Evolutionary conservation across 2,329 filamentous ascomycete species (phyloP), one percentile per base, ranked within the genome.

Genomic region (Polychaeton citri): DNA sequence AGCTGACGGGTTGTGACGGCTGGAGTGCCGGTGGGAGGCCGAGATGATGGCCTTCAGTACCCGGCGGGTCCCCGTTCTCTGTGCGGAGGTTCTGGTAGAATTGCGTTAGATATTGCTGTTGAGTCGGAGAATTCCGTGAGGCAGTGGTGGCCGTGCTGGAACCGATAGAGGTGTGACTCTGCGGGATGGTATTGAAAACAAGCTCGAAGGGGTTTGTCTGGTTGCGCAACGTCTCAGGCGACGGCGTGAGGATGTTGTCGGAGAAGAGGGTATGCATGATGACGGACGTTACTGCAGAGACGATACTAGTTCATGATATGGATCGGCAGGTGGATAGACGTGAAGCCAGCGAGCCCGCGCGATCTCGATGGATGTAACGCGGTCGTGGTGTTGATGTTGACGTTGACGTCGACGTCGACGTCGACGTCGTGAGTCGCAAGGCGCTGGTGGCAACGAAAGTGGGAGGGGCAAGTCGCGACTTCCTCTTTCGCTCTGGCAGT

Each of bases 251-350:
- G 21, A 56, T 56, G 38, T 53, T 50, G 41, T 51, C 45, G 20
- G 40, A 41, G 40, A 56, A 56, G 17, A 56, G 50, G 9, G 53
- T 56, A 42, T 48, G 52, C 53, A 56, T 53, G 20, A 33, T 46
- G 43, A 37, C 43, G n/a, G n/a, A n/a, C n/a, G n/a, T n/a, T n/a
- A n/a, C n/a, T n/a, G n/a, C n/a, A n/a, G n/a, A n/a, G n/a, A n/a
- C n/a, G n/a, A n/a, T n/a, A n/a, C n/a, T n/a, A n/a, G n/a, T n/a
- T n/a, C n/a, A n/a, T n/a, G n/a, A n/a, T n/a, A n/a, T n/a, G n/a
- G n/a, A n/a, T n/a, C n/a, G n/a, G n/a, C n/a, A n/a, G n/a, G n/a
- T n/a, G n/a, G n/a, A n/a, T n/a, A n/a, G n/a, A n/a, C n/a, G n/a
- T n/a, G n/a, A n/a, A n/a, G n/a, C n/a, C n/a, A n/a, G n/a, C n/a